Evolutionary conservation across 2,329 filamentous ascomycete species (phyloP).

Genomic region (Endoconidiophora polonica): DNA sequence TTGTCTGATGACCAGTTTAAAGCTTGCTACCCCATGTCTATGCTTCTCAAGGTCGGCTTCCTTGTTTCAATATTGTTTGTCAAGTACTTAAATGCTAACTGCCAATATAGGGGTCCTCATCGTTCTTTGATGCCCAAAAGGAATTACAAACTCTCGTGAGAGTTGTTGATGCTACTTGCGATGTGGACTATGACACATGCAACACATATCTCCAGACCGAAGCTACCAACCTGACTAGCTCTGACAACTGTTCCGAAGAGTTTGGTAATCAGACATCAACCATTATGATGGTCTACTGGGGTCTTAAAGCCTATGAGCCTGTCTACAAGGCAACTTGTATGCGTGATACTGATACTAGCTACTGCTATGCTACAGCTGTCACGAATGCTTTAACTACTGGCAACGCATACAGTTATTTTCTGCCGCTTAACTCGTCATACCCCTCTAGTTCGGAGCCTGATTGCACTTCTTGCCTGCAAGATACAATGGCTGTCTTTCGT

Average conservation of each 20-base stretch:
- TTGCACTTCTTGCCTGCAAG: constrained; percentile 59
- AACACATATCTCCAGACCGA: constrained; percentile 44
- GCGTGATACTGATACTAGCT: constrained; percentile 46
- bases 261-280: constrained; percentile 48
- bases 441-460: constrained; percentile 50
- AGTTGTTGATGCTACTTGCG: constrained; percentile 65
- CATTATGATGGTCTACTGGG: constrained; percentile 58
- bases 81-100: constrained; percentile 14
- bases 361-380: constrained; percentile 71
- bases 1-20: constrained; percentile 50
- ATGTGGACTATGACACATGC: constrained; percentile 50
- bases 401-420: constrained; percentile 69
- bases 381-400: constrained; percentile 55
- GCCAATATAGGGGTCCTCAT: constrained; percentile 49
- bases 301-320: constrained; percentile 59
- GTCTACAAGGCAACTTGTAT: constrained; percentile 72
- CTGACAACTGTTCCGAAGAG: constrained; percentile 55
- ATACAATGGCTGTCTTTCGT: constrained; percentile 71
- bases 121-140: constrained; percentile 66
- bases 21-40: constrained; percentile 65
- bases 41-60: constrained; percentile 55
- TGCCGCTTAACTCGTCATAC: constrained; percentile 60
- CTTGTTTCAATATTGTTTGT: background rate
- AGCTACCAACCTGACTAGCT: constrained; percentile 45
- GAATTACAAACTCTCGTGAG: constrained; percentile 56